Evolutionary conservation across 352 stramenopile species (phyloP), one percentile per base, ranked within the genome.

Genomic region (Elongisporangium senticosum): DNA sequence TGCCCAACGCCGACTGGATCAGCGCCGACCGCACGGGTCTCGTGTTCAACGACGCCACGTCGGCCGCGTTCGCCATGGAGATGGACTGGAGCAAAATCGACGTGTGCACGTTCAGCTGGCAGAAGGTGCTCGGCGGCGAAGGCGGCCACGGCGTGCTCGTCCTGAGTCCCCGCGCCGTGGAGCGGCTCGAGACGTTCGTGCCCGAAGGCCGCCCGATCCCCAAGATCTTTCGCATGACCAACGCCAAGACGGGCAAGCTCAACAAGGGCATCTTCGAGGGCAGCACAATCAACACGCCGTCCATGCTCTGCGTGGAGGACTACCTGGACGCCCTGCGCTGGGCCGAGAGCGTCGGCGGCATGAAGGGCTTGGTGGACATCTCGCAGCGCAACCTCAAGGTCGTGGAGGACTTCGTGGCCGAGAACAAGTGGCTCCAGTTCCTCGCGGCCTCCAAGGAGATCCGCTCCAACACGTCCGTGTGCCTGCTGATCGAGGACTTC

Each of bases 241-340:
- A 99, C 74, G 76, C 75, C 37, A 98, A 97, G 68, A 97, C 95
- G 28, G 97, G 98, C 71, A 95, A 96, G 65, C 63, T 99, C 20
- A 74, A 94, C 55, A 79, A 78, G 54, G 86, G 76, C 53, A 98
- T 99, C 63, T 99, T 99, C 69, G 89, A 98, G 64, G 97, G 97
- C 53, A 95, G 93, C 56, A 99, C 97, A 26, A 99, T 99, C 78
- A 99, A 99, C 83, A 99, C 97, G 56, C 97, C 97, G 28, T 99
- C 96, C 20, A 99, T 99, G 97, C 87, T 99, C 50, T 97, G 88
- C 67, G 97, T 99, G 21, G 97, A 99, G 75, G 97, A 99, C 87
- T 99, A 99, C 79, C 86, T 99, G 61, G 97, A 99, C 69, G 96
- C 97, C 3, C 79, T 99, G 51, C 70, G 89, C 57, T 99, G 97